Evolutionary conservation across 257 asterid species (phyloP), one percentile per base, ranked within the genome.

Genomic region (Capsicum rhomboideum): DNA sequence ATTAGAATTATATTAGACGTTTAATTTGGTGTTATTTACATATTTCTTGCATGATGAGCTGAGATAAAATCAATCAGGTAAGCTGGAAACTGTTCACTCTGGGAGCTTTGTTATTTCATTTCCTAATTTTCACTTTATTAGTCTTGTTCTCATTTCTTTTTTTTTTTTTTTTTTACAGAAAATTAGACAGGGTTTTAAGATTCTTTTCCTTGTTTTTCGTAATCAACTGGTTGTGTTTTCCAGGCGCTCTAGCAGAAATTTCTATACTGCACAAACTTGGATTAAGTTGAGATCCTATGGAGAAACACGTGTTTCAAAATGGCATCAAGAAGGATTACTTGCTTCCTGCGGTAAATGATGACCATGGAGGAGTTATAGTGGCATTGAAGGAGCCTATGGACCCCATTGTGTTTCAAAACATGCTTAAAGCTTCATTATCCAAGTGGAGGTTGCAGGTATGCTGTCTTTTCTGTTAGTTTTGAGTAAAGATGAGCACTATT

Each of bases 401-500:
- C 75, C 90, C 93, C 40, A 58, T 52, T 40, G 54, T 80, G 63
- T 94, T 94, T 61, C 77, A 85, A 66, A 54, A 88, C 83, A 66
- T 82, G 84, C 95, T 94, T 49, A 90, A 83, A 86, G 88, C 84
- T 87, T 92, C 98, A 29, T 59, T 94, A 61, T 84, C 87, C 42
- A 88, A 83, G 50, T 94, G 98, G 98, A 90, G 86, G 83, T 83
- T 89, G 87, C 94, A 90, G 98, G 98, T 94, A 82, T 85, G 6
- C 81, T 37, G 23, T 31, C 18, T 56, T 40, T 80, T 40, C n/a
- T 21, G 13, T 2, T 13, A 7, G 13, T 37, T 13, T 37, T 37
- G 31, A 80, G 74, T 26, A 80, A 80, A 58, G 37, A 56, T 44
- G 67, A 54, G 55, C 53, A 79, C 31, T 37, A 56, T 54, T 16